Percentiles rank a stretch among this genome's conserved stretches.
phyloP scores from a whole-genome alignment of 495 filamentous ascomycete genomes.

The Cetradonia linearis region DNA sequence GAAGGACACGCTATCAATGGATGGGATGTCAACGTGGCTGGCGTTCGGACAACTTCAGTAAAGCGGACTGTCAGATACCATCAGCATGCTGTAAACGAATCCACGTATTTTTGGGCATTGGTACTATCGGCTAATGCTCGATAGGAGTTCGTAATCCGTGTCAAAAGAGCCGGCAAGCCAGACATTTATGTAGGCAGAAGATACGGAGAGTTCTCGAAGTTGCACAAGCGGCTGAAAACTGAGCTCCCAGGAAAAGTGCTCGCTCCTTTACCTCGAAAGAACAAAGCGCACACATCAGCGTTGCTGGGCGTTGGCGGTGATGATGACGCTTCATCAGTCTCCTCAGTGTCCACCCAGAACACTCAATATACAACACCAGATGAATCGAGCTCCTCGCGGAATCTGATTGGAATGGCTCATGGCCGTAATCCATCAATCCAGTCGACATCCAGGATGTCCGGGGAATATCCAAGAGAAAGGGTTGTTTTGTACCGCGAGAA shows the following conservation, averaged over 20 bases:
- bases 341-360: constrained; percentile 59
- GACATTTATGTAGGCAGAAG: constrained; percentile 72
- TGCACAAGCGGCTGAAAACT: constrained; percentile 67
- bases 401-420: constrained; percentile 26
- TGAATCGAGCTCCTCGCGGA: constrained; percentile 35
- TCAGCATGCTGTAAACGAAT: constrained; percentile 68
- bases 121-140: constrained; percentile 9
- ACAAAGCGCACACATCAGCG: constrained; percentile 60
- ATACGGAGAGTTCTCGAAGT: constrained; percentile 75
- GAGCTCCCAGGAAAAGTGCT: constrained; percentile 90
- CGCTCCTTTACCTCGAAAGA: constrained; percentile 79
- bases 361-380: constrained; percentile 26
- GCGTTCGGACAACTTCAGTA: constrained; percentile 65
- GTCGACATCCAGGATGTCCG: constrained; percentile 42
- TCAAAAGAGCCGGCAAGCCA: constrained; percentile 57
- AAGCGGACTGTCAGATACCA: constrained; percentile 86
- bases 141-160: constrained; percentile 82
- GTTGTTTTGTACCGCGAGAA: constrained; percentile 73
- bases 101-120: too few relatives aligned
- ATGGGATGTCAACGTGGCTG: constrained; percentile 95
- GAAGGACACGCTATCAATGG: constrained; percentile 86
- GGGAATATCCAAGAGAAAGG: constrained; percentile 32
- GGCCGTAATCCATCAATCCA: constrained; percentile 34
- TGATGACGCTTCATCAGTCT: constrained; percentile 63
- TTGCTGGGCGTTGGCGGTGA: constrained; percentile 41